Evolutionary conservation across 768 basidiomycete species (phyloP), one percentile per base, ranked within the genome.

Genomic region (Infundibulicybe gibba): DNA sequence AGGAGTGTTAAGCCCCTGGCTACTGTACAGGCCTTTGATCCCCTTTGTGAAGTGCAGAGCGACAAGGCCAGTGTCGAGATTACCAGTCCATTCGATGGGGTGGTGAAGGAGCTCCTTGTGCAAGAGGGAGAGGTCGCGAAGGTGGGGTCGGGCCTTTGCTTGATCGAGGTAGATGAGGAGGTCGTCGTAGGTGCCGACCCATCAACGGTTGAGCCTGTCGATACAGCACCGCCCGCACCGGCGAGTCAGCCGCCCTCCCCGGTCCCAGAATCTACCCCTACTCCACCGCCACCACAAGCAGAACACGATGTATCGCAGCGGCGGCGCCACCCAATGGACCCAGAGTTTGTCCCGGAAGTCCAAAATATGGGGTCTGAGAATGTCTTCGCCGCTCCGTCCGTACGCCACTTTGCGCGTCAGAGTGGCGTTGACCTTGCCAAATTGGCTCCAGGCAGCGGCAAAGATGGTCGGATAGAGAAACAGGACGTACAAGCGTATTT

Each of bases 11-110:
- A 80, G 54, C 76, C 80, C 1, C 57, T 63, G 11, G 64, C 72
- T 13, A 54, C 58, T 0, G 65, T 94, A 0, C 70, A 78, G 45
- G 72, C 77, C 11, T 94, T 94, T 55, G 87, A 88, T 41, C 69
- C 75, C 8, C 69, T 92, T 4, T 90, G 88, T 58, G 90, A 93
- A 51, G 90, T 93, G 2, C 90, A 92, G 67, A 87, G 84, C 51
- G 90, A 93, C 76, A 93, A 93, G 63, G 90, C 90, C 1, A 87
- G 82, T 63, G 90, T 94, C 19, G 91, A 94, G 63, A 92, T 94
- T 46, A 94, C 91, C 2, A 86, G 85, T 47, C 91, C 91, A 1
- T 92, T 77, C 56, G 85, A 91, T 35, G 91, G 91, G 5, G 68
- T 82, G 30, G 69, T 94, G 40, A 81, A 76, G 50, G 76, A 87